Percentiles rank a stretch among this genome's conserved stretches.
These are phyloP conservation scores for Verticillium alfalfae DNA, from an alignment of 2,329 filamentous ascomycete genomes.

Conservation along the genomic window DNA sequence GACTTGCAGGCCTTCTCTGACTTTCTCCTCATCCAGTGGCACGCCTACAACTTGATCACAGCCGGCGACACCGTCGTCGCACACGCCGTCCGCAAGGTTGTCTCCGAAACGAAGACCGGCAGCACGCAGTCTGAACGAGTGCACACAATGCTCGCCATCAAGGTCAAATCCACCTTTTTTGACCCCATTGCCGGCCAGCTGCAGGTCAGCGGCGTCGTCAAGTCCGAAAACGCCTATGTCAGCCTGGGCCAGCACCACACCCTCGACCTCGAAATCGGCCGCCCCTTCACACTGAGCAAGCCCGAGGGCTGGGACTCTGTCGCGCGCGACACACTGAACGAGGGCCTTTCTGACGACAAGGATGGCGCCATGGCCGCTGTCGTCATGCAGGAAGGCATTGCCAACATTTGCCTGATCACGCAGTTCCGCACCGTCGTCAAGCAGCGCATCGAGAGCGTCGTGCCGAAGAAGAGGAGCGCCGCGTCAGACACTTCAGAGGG, in stretches of 20 bases:
- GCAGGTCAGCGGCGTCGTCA: conserved; percentile 50
- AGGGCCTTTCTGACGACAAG: conserved; percentile 73
- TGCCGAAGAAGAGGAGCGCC: conserved; percentile 63
- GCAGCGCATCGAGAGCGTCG: conserved; percentile 59
- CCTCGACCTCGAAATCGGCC: conserved; percentile 77
- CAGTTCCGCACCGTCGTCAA: conserved; percentile 74
- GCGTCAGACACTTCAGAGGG: conserved; percentile 64
- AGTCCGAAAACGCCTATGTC: conserved; percentile 47
- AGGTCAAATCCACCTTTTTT: conserved; percentile 53
- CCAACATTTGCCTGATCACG: conserved; percentile 78
- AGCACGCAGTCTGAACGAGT: conserved; percentile 43
- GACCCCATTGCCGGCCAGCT: conserved; percentile 50
- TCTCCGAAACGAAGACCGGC: conserved; percentile 38
- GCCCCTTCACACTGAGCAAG: conserved; percentile 86
- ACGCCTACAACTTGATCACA: conserved; percentile 56
- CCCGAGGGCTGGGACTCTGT: conserved; percentile 79
- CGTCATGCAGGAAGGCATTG: conserved; percentile 85
- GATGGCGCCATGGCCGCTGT: conserved; percentile 82
- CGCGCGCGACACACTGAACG: conserved; percentile 68
- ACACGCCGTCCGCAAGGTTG: conserved; percentile 51
- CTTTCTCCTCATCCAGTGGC: conserved; percentile 36
- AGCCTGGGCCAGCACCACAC: conserved; percentile 53
- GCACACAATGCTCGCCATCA: conserved; percentile 52
- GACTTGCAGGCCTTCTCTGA: neutral
- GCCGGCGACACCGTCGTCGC: conserved; percentile 47